Base-by-base conservation (phyloP, 108 stramenopile genomes). In the Mediolabrus comicus region DNA sequence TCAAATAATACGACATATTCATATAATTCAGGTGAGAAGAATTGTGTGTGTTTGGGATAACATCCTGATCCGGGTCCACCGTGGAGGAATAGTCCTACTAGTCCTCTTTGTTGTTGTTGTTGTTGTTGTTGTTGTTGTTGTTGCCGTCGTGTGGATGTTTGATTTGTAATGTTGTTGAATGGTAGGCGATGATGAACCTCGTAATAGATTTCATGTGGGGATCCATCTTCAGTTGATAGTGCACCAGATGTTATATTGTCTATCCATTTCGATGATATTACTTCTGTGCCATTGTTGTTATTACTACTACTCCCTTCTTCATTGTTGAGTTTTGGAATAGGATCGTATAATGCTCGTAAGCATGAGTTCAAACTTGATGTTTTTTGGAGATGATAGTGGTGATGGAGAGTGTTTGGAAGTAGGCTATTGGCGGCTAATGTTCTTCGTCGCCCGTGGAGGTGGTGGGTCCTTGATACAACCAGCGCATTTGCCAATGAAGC, bases 41-140 rank as follows among this genome's bases (percentile, higher is more conserved):
- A 92, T 24, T 83, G 83, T 0, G 83, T 86, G 74, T 87, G 86
- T 29, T 83, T 85, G 25, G 86, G 79, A 54, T 65, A 82, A 65
- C 89, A 89, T 14, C 86, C 94, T 4, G 90, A 83, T 12, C 92
- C 94, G 8, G 94, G 94, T 14, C 94, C 94, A 39, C 94, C 94
- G 74, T 95, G 94, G 9, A 92, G 76, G 53, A 91, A 86, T 4
- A 95, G 81, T 29, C 80, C 92, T 1, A 60, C 41, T 17, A 78
- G 65, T 14, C 65, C 62, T 30, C 55, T 66, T 27, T 53, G 0
- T 24, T 38, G 30, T 53, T 16, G 49, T 61, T 60, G 38, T 12
- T 13, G 25, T 11, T 24, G 26, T 69, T 26, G 29, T 63, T 53
- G 59, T 51, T 49, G 58, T 41, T 34, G 25, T 11, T 24, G 26